These are phyloP conservation scores for Spathaspora sp. DNA, from an alignment of 1,139 yeast species.

Conservation along the genomic window DNA sequence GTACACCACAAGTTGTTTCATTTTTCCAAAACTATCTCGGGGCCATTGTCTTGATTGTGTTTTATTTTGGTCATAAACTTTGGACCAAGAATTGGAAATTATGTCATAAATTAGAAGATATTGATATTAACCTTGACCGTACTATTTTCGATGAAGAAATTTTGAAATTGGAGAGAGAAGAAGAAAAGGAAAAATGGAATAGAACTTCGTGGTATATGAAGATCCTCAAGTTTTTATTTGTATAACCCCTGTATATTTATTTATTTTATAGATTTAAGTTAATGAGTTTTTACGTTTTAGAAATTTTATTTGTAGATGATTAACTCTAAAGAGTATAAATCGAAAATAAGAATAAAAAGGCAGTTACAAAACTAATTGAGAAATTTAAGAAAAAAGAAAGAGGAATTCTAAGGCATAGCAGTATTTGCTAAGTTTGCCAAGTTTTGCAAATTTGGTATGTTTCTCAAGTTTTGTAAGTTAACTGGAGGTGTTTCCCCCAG, in stretches of 20 bases:
- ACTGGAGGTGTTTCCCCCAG: too few relatives aligned
- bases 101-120: conserved; percentile 30
- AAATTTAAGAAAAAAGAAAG: too few relatives aligned
- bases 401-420: too few relatives aligned
- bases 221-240: conserved; percentile 21
- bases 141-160: conserved; percentile 40
- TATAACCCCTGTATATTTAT: conserved; percentile 10
- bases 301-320: background rate
- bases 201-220: conserved; percentile 27
- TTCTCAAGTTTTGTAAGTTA: too few relatives aligned
- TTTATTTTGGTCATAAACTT: conserved; percentile 36
- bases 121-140: conserved; percentile 35
- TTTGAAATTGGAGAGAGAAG: conserved; percentile 36
- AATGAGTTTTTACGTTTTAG: background rate
- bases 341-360: background rate
- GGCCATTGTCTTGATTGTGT: conserved; percentile 32
- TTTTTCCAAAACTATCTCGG: conserved; percentile 42
- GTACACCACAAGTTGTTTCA: conserved; percentile 27
- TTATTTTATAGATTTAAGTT: conserved; percentile 1
- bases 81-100: conserved; percentile 34
- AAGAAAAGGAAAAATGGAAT: conserved; percentile 28
- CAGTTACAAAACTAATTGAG: background rate
- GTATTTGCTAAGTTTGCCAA: too few relatives aligned
- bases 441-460: too few relatives aligned
- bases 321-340: too few relatives aligned